Evolutionary conservation across 352 stramenopile species (phyloP).

Genomic region (Globisporangium heterothallicum): DNA sequence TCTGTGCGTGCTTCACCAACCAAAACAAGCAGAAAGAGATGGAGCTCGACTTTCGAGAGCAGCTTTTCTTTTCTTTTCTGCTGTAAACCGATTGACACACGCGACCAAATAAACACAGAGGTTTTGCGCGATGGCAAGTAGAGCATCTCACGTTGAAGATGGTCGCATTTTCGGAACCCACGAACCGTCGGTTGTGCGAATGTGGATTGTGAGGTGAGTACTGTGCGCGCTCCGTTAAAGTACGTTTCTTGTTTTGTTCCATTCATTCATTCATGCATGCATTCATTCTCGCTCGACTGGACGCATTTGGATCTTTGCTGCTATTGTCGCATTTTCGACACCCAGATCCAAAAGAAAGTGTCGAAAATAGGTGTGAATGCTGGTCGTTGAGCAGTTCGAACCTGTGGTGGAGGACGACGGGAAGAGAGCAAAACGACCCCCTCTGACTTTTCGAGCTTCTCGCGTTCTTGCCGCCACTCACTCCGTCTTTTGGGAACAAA

Average conservation of each 20-base stretch:
- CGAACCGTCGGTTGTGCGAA: too few species aligned
- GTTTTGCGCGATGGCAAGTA: too few species aligned
- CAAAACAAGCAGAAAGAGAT: not conserved
- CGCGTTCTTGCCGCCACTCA: constrained; percentile 6
- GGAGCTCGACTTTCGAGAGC: too few species aligned
- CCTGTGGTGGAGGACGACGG: constrained; percentile 15
- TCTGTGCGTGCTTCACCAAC: not conserved
- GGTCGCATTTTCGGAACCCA: not conserved
- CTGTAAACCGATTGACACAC: not conserved
- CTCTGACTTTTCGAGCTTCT: not conserved
- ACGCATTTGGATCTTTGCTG: not conserved
- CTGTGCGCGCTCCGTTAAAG: not conserved
- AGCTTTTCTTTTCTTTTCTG: not conserved
- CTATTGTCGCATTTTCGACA: constrained; percentile 1
- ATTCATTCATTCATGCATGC: not conserved
- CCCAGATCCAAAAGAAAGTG: constrained; percentile 2
- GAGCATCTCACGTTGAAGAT: not conserved
- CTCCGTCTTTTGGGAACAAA: constrained; percentile 11
- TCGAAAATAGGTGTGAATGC: constrained; percentile 15
- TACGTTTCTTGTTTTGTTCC: too few species aligned
- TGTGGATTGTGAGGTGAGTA: too few species aligned
- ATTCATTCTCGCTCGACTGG: not conserved
- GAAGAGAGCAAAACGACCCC: not conserved
- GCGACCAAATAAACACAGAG: too few species aligned
- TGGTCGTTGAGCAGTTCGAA: constrained; percentile 11